A percentile compares a stretch with the other conserved stretches of the same genome.
Evolutionary conservation across 331 rosid species (phyloP).

Genomic region (Quercus lobata): DNA sequence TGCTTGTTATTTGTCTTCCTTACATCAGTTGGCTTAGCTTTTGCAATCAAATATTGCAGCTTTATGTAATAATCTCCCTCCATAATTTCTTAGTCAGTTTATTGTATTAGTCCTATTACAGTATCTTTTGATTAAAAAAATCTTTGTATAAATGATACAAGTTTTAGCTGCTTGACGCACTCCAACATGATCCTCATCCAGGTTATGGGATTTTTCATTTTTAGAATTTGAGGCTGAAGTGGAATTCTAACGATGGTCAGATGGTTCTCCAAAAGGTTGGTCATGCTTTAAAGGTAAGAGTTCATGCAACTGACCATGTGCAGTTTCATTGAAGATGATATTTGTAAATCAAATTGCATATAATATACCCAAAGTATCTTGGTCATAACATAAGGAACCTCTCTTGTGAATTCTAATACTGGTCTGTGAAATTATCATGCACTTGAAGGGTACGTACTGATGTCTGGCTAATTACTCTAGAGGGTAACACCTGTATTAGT

Average conservation of each 20-base stretch:
- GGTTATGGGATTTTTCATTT: not conserved
- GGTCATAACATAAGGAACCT: not conserved
- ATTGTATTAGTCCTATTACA: not conserved
- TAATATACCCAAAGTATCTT: not conserved
- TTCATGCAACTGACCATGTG: not conserved
- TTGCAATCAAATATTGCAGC: slow-evolving; percentile 29
- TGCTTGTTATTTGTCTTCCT: slow-evolving; percentile 13
- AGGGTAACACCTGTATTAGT: not conserved
- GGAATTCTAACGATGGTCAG: not conserved
- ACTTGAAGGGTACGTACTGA: not conserved
- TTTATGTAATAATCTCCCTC: slow-evolving; percentile 34
- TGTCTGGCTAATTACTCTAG: too few species aligned
- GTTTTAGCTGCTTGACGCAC: not conserved
- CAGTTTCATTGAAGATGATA: not conserved
- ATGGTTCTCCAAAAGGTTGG: not conserved
- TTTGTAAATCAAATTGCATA: not conserved
- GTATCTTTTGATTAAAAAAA: not conserved
- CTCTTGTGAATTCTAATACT: not conserved
- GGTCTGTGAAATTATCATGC: not conserved
- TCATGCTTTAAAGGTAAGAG: not conserved
- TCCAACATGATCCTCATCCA: not conserved
- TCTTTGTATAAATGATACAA: not conserved
- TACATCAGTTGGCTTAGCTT: slow-evolving; percentile 20
- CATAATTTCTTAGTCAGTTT: slow-evolving; percentile 22
- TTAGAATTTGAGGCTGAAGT: not conserved